Base-by-base conservation (phyloP, 2,329 filamentous ascomycete species). In the Ascochyta rabiei region DNA sequence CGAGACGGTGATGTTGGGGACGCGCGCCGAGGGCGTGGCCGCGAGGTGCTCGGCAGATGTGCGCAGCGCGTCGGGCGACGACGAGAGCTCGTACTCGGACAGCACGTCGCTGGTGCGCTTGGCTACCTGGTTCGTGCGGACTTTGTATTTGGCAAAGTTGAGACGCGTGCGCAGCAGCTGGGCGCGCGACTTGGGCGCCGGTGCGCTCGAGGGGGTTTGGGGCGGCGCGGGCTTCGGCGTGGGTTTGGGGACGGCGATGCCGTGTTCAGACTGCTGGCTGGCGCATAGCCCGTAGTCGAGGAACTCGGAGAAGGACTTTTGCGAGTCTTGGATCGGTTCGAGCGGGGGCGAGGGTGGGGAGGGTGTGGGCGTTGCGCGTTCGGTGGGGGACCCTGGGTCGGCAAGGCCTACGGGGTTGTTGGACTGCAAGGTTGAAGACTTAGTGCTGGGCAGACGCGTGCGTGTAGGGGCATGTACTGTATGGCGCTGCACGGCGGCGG, bases 91-190 rank as follows among this genome's bases (percentile, higher is more conserved):
- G 42, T 63, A 71, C 13, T 60, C 63, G 6, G 71, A 69, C 10
- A 76, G 69, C 35, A 91, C 84, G 76, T 50, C 86, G 80, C 57
- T 90, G 81, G 65, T 59, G 1, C 88, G 86, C 24, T 89, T 80
- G 53, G 83, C 77, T 48, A 86, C 82, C 74, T 93, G 89, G 56
- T 89, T 86, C 2, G 89, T 92, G 53, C 82, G 83, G 61, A 93
- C 80, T 75, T 92, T 92, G 79, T 91, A 92, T 67, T 83, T 84
- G 13, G 88, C 89, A 18, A 91, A 82, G 24, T 84, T 81, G 15
- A 93, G 83, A n/a, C 89, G 83, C 9, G 90, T 81, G 46, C 83
- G 83, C 39, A 92, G 79, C 43, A 86, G 83, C 67, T 89, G 84
- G 18, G 86, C 87, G 75, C 84, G 83, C 82, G 89, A 72, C 41